phyloP scores from a whole-genome alignment of 768 basidiomycete genomes.

The Leccinellum rugosiceps region DNA sequence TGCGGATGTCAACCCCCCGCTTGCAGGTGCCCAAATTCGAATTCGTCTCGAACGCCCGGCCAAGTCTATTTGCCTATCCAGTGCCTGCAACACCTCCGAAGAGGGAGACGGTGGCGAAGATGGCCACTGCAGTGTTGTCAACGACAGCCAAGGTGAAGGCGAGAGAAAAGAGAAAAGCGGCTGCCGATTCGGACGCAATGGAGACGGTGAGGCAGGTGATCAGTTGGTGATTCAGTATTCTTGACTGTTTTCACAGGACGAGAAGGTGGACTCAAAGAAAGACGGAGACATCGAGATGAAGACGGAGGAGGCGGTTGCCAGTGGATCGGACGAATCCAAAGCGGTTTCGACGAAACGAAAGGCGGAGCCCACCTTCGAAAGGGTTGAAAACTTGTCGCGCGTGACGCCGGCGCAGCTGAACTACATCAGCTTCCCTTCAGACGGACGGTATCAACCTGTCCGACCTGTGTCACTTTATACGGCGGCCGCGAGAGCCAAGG shows the following conservation, averaged over 20 bases:
- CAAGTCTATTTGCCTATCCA: constrained; percentile 92
- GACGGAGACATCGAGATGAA: constrained; percentile 80
- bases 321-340: constrained; percentile 54
- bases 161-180: constrained; percentile 89
- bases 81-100: constrained; percentile 81
- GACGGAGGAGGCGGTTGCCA: constrained; percentile 54
- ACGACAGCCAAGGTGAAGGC: constrained; percentile 98
- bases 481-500: constrained; percentile 35
- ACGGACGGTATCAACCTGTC: constrained; percentile 85
- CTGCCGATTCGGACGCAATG: constrained; percentile 76
- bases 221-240: background rate
- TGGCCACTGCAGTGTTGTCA: constrained; percentile 91
- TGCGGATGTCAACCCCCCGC: background rate
- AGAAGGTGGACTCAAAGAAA: constrained; percentile 51
- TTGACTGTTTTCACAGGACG: constrained; percentile 42
- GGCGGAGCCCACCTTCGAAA: constrained; percentile 73
- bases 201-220: constrained; percentile 58
- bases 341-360: constrained; percentile 55
- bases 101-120: constrained; percentile 89
- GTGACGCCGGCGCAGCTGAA: constrained; percentile 86
- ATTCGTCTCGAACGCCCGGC: constrained; percentile 84
- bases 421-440: constrained; percentile 78
- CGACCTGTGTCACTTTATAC: constrained; percentile 62
- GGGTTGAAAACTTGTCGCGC: constrained; percentile 82
- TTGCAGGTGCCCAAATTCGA: constrained; percentile 91